Percentiles rank a stretch among this genome's conserved stretches.
These are phyloP conservation scores for Lichtheimia corymbifera DNA, from an alignment of 371 early-diverging fungal species.

Conservation along the genomic window DNA sequence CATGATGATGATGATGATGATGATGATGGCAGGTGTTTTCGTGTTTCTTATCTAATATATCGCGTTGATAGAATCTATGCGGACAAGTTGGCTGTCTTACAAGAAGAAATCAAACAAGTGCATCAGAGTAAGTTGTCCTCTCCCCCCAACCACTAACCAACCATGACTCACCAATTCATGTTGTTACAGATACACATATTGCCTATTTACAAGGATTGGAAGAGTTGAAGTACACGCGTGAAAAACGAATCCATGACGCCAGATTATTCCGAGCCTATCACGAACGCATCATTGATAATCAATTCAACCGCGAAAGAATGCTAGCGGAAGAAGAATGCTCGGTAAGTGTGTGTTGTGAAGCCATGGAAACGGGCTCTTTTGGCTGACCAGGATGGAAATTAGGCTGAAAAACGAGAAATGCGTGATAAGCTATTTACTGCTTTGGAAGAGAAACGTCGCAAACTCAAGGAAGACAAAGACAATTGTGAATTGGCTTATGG, in stretches of 20 bases:
- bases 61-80: constrained; percentile 24
- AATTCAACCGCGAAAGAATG: constrained; percentile 56
- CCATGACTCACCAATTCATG: not conserved
- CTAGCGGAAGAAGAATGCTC: constrained; percentile 61
- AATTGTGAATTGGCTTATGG: constrained; percentile 73
- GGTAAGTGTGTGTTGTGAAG: constrained; percentile 26
- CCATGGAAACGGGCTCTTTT: too few relatives aligned
- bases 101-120: constrained; percentile 31
- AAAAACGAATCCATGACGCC: constrained; percentile 54
- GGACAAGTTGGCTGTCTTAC: constrained; percentile 28
- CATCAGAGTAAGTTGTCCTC: constrained; percentile 24
- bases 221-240: constrained; percentile 59
- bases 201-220: constrained; percentile 64
- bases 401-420: constrained; percentile 69
- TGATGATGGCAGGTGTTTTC: too few relatives aligned
- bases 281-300: constrained; percentile 66
- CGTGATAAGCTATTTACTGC: constrained; percentile 72
- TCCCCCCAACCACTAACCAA: not conserved
- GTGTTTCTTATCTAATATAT: constrained; percentile 5
- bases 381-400: not conserved
- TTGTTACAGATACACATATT: constrained; percentile 63
- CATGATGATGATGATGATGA: constrained; percentile 3
- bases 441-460: constrained; percentile 76
- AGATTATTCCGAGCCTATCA: constrained; percentile 70
- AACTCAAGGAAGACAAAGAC: constrained; percentile 83